Percentiles rank a stretch among this genome's conserved stretches.
Evolutionary conservation across 176 grass and related monocot species (phyloP).

Genomic region (Canna indica): DNA sequence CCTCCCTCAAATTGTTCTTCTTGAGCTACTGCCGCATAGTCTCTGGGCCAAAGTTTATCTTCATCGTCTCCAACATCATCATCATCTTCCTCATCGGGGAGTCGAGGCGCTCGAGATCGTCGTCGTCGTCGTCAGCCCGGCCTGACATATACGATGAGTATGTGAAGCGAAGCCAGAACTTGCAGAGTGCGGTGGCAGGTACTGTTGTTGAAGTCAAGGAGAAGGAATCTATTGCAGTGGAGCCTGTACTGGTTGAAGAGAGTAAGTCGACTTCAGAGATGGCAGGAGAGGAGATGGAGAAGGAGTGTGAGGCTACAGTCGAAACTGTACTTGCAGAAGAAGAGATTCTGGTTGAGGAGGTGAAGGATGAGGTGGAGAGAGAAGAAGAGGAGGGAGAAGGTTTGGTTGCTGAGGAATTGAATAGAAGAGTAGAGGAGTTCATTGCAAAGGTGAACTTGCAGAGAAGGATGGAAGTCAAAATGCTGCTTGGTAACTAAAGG

Average conservation of each 20-base stretch:
- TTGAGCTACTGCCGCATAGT: conserved; percentile 27
- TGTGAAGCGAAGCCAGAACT: not conserved
- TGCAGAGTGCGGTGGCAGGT: not conserved
- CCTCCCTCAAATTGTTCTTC: conserved; percentile 26
- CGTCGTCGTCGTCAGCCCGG: not conserved
- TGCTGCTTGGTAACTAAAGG: conserved; percentile 27
- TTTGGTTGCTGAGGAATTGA: conserved; percentile 43
- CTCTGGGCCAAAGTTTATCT: conserved; percentile 38
- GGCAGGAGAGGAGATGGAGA: not conserved
- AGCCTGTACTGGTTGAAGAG: no score
- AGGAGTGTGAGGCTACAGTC: not conserved
- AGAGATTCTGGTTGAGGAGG: not conserved
- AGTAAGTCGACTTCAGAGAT: not conserved
- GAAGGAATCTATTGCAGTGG: not conserved
- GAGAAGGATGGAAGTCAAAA: conserved; percentile 53
- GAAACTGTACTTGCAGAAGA: not conserved
- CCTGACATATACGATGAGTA: conserved; percentile 2
- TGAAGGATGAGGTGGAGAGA: not conserved
- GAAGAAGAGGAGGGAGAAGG: not conserved
- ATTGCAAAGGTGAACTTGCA: conserved; percentile 80
- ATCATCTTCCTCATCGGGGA: conserved; percentile 48
- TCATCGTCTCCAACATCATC: conserved; percentile 63
- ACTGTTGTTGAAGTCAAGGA: conserved; percentile 1
- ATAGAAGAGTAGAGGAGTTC: conserved; percentile 68
- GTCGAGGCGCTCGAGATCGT: conserved; percentile 23